Evolutionary conservation across 2,329 filamentous ascomycete species (phyloP), one percentile per base, ranked within the genome.

Genomic region (Penicillium polonicum): DNA sequence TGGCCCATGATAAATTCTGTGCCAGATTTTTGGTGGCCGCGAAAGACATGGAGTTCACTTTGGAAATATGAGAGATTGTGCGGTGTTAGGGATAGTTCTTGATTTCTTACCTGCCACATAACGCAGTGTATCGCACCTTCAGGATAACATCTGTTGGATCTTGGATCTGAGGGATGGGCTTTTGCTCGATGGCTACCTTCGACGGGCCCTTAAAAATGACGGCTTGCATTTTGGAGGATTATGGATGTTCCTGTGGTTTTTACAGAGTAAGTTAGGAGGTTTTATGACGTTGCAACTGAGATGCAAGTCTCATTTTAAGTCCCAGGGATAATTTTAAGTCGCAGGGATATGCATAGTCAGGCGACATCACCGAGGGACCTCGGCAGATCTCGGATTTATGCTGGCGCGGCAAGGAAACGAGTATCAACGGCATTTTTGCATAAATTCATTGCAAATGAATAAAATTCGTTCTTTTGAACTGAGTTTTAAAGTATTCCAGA

Each of bases 151-250:
- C 92, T 53, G 81, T 83, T 4, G 84, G 80, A 58, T 89, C 81
- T 63, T 87, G 80, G 61, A 96, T 82, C 65, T 85, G 19, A 17
- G 54, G 54, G 2, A 82, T 0, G 91, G 92, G 5, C 91, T 90
- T 84, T 60, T 93, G 83, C 75, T 96, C 88, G 48, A 96, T 75
- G 0, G 83, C 86, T 55, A 95, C 82, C 68, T 90, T 84, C 64
- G 84, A 80, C 2, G 89, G 87, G 0, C 89, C 91, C 63, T 93
- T 88, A 78, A 96, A 94, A 55, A 96, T 83, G 17, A 96, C 90
- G 25, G 91, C 91, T 74, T 90, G 90, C 92, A 96, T 96, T 35
- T 25, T 23, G 21, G 17, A 17, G 3, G 21, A 19, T 15, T 31
- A 4, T 33, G 19, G 5, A 19, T 1, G 15, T n/a, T 45, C 19